phyloP scores from a whole-genome alignment of 352 stramenopile species.

The Pythium apleroticum region DNA sequence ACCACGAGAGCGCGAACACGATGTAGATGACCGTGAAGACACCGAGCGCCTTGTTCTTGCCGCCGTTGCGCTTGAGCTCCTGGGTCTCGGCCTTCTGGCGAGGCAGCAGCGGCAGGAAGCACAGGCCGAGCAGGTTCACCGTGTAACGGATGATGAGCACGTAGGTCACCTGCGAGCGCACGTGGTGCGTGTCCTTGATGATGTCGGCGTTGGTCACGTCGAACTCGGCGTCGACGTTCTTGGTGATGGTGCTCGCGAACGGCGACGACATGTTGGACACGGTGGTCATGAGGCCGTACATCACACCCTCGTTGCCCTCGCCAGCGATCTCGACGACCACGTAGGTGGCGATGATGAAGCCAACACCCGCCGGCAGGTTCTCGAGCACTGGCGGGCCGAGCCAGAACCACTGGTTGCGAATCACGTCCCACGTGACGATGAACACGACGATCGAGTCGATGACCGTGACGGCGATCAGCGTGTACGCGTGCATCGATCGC shows the following conservation, averaged over 20 bases:
- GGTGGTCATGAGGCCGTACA: slow-evolving; percentile 24
- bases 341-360: slow-evolving; percentile 28
- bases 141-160: slow-evolving; percentile 19
- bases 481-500: too few species aligned
- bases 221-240: slow-evolving; percentile 21
- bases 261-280: slow-evolving; percentile 20
- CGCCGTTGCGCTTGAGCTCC: too few species aligned
- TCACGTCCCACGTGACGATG: slow-evolving; percentile 2
- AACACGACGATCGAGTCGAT: slow-evolving; percentile 21
- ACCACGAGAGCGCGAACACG: too few species aligned
- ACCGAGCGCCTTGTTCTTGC: too few species aligned
- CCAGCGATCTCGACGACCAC: slow-evolving; percentile 29
- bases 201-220: slow-evolving; percentile 20
- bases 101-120: slow-evolving; percentile 23
- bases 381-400: not conserved
- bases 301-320: slow-evolving; percentile 24
- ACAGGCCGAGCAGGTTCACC: slow-evolving; percentile 19
- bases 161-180: slow-evolving; percentile 19
- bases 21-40: too few species aligned
- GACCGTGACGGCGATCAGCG: slow-evolving; percentile 5
- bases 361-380: slow-evolving; percentile 23
- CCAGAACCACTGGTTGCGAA: not conserved
- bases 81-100: too few species aligned
- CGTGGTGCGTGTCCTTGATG: slow-evolving; percentile 16
- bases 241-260: slow-evolving; percentile 19